These are phyloP conservation scores for Liriodendron chinense DNA, from an alignment of 164 flowering plant genomes.

Conservation along the genomic window DNA sequence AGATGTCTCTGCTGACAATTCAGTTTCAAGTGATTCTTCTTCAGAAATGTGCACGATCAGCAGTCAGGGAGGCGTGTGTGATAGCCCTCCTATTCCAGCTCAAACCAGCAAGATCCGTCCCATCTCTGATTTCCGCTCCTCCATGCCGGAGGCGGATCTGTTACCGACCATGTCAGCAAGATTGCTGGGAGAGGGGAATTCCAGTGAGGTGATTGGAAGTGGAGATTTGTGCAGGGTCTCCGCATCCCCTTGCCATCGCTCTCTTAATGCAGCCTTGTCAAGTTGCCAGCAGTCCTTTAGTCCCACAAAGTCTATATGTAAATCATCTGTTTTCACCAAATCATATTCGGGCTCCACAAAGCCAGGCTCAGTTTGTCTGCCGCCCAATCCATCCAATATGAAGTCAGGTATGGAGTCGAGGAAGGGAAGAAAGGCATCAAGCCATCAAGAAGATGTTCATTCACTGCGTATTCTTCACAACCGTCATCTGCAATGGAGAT, in stretches of 20 bases:
- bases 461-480: slow-evolving; percentile 57
- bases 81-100: slow-evolving; percentile 19
- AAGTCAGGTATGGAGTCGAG: slow-evolving; percentile 25
- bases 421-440: slow-evolving; percentile 34
- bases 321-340: slow-evolving; percentile 14
- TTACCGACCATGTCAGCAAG: slow-evolving; percentile 22
- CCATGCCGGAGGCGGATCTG: slow-evolving; percentile 27
- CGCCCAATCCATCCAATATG: slow-evolving; percentile 25
- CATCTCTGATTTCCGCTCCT: slow-evolving; percentile 20
- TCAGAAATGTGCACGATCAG: slow-evolving; percentile 5
- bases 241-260: slow-evolving; percentile 24
- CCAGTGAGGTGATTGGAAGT: not conserved
- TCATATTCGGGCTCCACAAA: slow-evolving; percentile 7
- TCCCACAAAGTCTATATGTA: slow-evolving; percentile 17
- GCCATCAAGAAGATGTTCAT: slow-evolving; percentile 50
- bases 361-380: slow-evolving; percentile 12
- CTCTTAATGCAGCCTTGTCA: slow-evolving; percentile 19
- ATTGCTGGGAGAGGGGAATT: slow-evolving; percentile 7
- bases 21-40: slow-evolving; percentile 8
- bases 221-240: slow-evolving; percentile 18
- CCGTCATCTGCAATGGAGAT: slow-evolving; percentile 70
- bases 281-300: slow-evolving; percentile 21
- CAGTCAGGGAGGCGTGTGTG: slow-evolving; percentile 7
- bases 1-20: slow-evolving; percentile 11
- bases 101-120: slow-evolving; percentile 11